A percentile compares a stretch with the other conserved stretches of the same genome.
phyloP scores from a whole-genome alignment of 768 basidiomycete genomes.

The Rhodocollybia butyracea region DNA sequence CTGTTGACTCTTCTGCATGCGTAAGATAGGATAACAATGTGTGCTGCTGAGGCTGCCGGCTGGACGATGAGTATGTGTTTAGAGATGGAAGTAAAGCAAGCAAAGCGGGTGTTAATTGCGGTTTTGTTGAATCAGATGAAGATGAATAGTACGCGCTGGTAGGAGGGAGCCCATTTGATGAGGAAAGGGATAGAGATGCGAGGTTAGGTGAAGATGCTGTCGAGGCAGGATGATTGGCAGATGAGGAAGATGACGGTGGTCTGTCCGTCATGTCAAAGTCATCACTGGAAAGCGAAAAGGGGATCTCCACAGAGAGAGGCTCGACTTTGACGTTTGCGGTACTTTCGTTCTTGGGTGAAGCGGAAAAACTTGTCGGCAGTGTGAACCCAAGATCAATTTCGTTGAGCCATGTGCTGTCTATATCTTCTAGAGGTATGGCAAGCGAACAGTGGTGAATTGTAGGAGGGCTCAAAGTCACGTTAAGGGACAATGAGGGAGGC shows the following conservation, averaged over 20 bases:
- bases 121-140: conserved; percentile 13
- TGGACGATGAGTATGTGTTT: background rate
- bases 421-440: conserved; percentile 53
- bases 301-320: conserved; percentile 13
- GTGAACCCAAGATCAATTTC: conserved; percentile 40
- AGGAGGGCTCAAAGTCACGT: conserved; percentile 1
- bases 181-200: conserved; percentile 9
- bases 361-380: conserved; percentile 6
- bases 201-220: conserved; percentile 1
- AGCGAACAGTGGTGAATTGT: conserved; percentile 43
- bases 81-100: conserved; percentile 30
- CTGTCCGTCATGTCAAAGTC: conserved; percentile 8
- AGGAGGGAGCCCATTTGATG: conserved; percentile 13
- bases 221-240: conserved; percentile 5
- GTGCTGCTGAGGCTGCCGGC: background rate
- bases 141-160: conserved; percentile 14
- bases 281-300: conserved; percentile 4
- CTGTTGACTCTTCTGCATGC: conserved; percentile 10
- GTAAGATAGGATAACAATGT: conserved; percentile 8
- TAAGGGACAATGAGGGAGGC: conserved; percentile 3
- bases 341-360: background rate
- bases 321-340: conserved; percentile 9
- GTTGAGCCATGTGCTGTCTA: conserved; percentile 58
- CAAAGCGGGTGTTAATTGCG: conserved; percentile 29
- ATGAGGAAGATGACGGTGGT: conserved; percentile 12